Percentiles rank a stretch among this genome's conserved stretches.
phyloP scores from a whole-genome alignment of 768 basidiomycete genomes.

The button mushroom (Agaricus bisporus) region DNA sequence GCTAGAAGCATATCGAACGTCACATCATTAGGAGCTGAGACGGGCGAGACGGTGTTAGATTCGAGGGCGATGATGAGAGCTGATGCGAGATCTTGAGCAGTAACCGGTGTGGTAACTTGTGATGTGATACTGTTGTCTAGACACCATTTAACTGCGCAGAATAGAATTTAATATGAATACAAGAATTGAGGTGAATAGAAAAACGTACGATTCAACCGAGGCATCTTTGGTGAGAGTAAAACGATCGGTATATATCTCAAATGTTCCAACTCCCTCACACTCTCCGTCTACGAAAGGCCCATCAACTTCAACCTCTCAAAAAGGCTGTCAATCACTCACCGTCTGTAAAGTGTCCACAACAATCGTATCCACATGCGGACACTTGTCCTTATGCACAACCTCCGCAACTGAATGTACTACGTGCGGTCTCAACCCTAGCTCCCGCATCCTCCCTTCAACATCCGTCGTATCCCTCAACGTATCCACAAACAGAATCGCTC shows the following conservation, averaged over 20 bases:
- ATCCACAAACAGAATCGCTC: constrained; percentile 90
- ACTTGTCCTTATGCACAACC: constrained; percentile 73
- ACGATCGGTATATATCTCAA: constrained; percentile 96
- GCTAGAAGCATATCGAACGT: constrained; percentile 92
- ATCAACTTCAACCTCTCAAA: constrained; percentile 3
- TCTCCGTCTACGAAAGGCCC: constrained; percentile 60
- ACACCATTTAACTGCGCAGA: constrained; percentile 81
- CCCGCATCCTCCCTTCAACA: constrained; percentile 70
- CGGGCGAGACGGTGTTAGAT: constrained; percentile 87
- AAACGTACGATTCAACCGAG: constrained; percentile 64
- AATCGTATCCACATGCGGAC: constrained; percentile 90
- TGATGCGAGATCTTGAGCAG: constrained; percentile 82
- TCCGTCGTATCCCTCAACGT: constrained; percentile 70
- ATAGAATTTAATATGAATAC: neutral
- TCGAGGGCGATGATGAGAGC: constrained; percentile 93
- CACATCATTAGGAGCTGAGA: constrained; percentile 79
- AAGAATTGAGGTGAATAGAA: constrained; percentile 4
- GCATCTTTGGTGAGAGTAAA: constrained; percentile 74
- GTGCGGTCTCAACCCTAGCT: constrained; percentile 73
- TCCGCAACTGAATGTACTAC: constrained; percentile 76
- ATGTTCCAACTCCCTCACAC: constrained; percentile 87
- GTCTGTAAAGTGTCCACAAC: constrained; percentile 85
- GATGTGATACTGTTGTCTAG: constrained; percentile 94
- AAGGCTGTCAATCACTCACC: constrained; percentile 40
- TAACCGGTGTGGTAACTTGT: constrained; percentile 88